Evolutionary conservation across 805 yeast genomes (phyloP).

Genomic region (Spathaspora arborariae): DNA sequence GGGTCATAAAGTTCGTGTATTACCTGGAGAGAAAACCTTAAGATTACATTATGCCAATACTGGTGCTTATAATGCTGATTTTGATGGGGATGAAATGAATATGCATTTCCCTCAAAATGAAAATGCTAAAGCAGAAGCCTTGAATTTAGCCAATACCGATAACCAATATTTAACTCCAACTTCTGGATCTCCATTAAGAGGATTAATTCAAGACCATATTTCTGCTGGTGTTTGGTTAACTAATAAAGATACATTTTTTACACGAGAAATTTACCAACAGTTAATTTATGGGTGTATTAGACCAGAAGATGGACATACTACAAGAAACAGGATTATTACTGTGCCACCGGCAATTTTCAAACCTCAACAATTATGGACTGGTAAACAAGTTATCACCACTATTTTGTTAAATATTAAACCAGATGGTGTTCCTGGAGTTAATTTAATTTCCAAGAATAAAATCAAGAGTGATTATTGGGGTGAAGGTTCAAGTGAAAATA

Average conservation of each 20-base stretch:
- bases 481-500: conserved; percentile 74
- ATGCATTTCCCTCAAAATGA: conserved; percentile 99
- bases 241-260: conserved; percentile 84
- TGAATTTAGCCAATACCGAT: conserved; percentile 93
- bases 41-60: conserved; percentile 98
- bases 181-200: conserved; percentile 97
- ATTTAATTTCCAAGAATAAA: conserved; percentile 79
- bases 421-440: conserved; percentile 83
- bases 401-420: conserved; percentile 86
- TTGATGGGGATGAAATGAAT: conserved; percentile 99
- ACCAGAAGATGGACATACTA: conserved; percentile 96
- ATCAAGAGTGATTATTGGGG: conserved; percentile 96
- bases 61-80: conserved; percentile 98
- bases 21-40: conserved; percentile 95
- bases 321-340: conserved; percentile 61
- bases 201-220: conserved; percentile 97
- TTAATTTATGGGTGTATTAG: conserved; percentile 89
- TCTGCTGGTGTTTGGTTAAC: conserved; percentile 99
- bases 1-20: conserved; percentile 97
- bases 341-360: conserved; percentile 86
- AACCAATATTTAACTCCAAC: conserved; percentile 98
- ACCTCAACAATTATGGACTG: conserved; percentile 94
- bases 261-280: conserved; percentile 90
- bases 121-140: conserved; percentile 94
- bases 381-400: conserved; percentile 95